These are phyloP conservation scores for Fusarium floridanum DNA, from an alignment of 2,329 filamentous ascomycete species.

Conservation along the genomic window DNA sequence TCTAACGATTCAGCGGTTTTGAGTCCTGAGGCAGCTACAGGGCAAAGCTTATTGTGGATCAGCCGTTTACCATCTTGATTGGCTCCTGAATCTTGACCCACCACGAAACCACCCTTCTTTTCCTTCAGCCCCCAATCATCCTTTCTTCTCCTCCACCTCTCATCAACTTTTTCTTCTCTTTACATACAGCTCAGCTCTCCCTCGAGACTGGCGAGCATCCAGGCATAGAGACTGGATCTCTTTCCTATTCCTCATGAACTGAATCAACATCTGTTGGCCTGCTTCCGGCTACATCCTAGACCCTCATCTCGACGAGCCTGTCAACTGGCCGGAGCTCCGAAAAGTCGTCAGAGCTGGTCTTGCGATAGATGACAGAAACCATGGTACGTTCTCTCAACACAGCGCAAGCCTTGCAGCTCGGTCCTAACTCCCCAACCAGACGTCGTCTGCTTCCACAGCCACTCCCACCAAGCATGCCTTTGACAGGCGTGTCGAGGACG, in stretches of 20 bases:
- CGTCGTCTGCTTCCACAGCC: conserved; percentile 79
- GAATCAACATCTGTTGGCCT: conserved; percentile 36
- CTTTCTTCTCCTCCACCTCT: conserved; percentile 41
- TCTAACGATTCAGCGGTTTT: not conserved
- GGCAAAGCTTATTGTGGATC: conserved; percentile 22
- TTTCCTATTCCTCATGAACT: conserved; percentile 40
- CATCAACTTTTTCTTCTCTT: conserved; percentile 37
- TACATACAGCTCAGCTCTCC: conserved; percentile 19
- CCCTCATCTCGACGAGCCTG: conserved; percentile 7
- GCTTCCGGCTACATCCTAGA: conserved; percentile 34
- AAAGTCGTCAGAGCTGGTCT: conserved; percentile 17
- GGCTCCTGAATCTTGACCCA: conserved; percentile 36
- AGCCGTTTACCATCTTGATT: conserved; percentile 31
- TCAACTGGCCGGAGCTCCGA: conserved; percentile 30
- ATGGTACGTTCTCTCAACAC: conserved; percentile 42
- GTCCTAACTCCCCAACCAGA: conserved; percentile 57
- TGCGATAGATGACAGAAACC: conserved; percentile 22
- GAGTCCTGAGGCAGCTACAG: conserved; percentile 39
- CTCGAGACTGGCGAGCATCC: conserved; percentile 19
- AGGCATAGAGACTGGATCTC: conserved; percentile 42
- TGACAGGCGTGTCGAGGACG: conserved; percentile 83
- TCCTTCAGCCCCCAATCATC: conserved; percentile 45
- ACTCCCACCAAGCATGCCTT: conserved; percentile 81
- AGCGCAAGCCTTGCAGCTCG: conserved; percentile 23
- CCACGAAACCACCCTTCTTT: conserved; percentile 43